These are phyloP conservation scores for Penicillium rolfsii DNA, from an alignment of 2,329 filamentous ascomycete species.

Conservation along the genomic window DNA sequence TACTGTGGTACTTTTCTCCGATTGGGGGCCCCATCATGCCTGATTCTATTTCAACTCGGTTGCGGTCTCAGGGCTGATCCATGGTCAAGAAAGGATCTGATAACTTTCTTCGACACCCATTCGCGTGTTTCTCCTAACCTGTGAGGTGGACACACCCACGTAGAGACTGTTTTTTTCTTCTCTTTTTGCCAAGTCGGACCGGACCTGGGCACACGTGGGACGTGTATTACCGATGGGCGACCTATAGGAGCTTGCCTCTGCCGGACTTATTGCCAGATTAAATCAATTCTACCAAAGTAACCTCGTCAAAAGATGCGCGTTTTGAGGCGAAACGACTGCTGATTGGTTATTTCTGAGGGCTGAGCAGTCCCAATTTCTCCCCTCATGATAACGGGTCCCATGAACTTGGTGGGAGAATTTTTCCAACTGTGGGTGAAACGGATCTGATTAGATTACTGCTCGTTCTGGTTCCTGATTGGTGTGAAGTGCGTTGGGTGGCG, in stretches of 20 bases:
- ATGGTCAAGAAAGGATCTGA: slow-evolving; percentile 7
- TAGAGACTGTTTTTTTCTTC: neutral
- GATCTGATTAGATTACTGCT: slow-evolving; percentile 8
- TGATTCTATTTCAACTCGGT: neutral
- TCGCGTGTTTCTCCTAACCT: neutral
- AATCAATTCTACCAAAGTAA: neutral
- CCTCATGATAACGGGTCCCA: neutral
- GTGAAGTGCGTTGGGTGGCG: neutral
- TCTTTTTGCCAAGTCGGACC: neutral
- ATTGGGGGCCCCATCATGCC: neutral
- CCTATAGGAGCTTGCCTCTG: neutral
- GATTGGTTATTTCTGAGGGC: neutral
- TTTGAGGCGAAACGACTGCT: neutral
- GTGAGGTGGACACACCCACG: neutral
- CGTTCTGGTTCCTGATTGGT: neutral
- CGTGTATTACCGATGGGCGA: no score
- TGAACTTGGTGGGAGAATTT: neutral
- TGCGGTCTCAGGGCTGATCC: neutral
- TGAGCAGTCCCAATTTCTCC: neutral
- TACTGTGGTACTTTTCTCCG: neutral
- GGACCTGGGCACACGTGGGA: neutral
- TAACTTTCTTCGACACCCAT: slow-evolving; percentile 4
- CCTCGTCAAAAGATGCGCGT: neutral
- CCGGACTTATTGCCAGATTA: neutral
- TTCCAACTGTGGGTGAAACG: neutral